Base-by-base conservation (phyloP, 1,284 basidiomycete genomes). In the Sanguinoderma infundibulare region DNA sequence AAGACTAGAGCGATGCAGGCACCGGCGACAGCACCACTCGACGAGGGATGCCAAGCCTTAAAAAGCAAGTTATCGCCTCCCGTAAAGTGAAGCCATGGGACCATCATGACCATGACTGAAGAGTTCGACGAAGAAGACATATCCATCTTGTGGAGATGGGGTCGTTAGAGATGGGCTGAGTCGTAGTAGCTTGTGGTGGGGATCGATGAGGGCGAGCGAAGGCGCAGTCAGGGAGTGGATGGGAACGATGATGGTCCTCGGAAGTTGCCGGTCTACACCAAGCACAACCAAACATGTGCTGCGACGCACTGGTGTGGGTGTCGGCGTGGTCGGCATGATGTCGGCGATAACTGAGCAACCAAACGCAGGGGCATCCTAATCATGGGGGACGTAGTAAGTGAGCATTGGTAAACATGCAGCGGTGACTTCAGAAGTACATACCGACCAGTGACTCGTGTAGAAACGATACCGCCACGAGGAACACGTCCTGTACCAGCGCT, bases 1-100 rank as follows among this genome's bases (percentile, higher is more conserved):
- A 87, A 47, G 68, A 90, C 79, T 24, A 95, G 78, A 0, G 82
- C 88, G 60, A 95, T 80, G 71, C 87, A 91, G 47, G 91, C 90
- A 2, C 90, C 92, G 17, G 83, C 85, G 30, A 92, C 83, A 0
- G 89, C 87, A 32, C 90, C 91, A 12, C 79, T 67, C 0, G 88
- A 87, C 0, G 78, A 79, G 0, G 94, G 93, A 2, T 76, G 77
- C 87, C 90, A 92, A 1, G 81, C 76, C 64, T 84, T 70, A 78
- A 95, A 94, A 74, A 86, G 82, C 4, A 95, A 79, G 50, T 78
- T 76, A 65, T 92, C 90, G 5, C 84, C 83, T 5, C 77, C 75
- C 15, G 80, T 79, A 65, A 91, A 88, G 70, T 92, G 91, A 24
- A 93, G 75, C 72, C 81, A 90, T 0, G 87, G 84, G 2, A 76